Evolutionary conservation across 2,329 filamentous ascomycete genomes (phyloP).

Genomic region (Colletotrichum tamarilloi): DNA sequence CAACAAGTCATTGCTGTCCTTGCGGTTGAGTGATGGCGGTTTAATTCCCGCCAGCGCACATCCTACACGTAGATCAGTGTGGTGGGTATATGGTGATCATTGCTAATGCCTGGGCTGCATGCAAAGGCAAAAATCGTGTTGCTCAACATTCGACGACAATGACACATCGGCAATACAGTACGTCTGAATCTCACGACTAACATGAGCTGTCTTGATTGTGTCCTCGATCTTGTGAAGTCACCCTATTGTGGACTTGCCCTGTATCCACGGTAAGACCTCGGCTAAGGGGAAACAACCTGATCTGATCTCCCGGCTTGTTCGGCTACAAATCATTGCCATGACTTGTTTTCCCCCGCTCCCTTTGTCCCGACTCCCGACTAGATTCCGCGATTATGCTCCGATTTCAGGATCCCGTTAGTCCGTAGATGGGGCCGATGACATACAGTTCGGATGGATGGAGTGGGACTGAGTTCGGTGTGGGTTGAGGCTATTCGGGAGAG

Average conservation of each 20-base stretch:
- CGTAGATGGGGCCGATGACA: constrained; percentile 9
- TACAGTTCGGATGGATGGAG: too few species aligned
- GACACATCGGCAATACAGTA: background rate
- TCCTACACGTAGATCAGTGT: background rate
- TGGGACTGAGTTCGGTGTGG: background rate
- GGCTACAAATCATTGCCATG: too few species aligned
- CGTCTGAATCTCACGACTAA: background rate
- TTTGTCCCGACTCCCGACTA: background rate
- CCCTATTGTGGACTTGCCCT: background rate
- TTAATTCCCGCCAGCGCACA: background rate
- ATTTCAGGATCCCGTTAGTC: background rate
- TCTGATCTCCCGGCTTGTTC: background rate
- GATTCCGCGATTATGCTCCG: background rate
- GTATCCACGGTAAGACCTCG: background rate
- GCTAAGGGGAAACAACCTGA: background rate
- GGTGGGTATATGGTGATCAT: background rate
- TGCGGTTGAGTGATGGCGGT: background rate
- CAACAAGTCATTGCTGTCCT: background rate
- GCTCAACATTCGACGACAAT: background rate
- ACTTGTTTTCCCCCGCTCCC: too few species aligned
- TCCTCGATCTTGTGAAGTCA: background rate
- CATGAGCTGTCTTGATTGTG: background rate
- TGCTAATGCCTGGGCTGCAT: background rate
- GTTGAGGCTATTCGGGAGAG: background rate
- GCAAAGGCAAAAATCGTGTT: background rate